Base-by-base conservation (phyloP, 2,329 filamentous ascomycete genomes). In the Thielaviopsis populi region DNA sequence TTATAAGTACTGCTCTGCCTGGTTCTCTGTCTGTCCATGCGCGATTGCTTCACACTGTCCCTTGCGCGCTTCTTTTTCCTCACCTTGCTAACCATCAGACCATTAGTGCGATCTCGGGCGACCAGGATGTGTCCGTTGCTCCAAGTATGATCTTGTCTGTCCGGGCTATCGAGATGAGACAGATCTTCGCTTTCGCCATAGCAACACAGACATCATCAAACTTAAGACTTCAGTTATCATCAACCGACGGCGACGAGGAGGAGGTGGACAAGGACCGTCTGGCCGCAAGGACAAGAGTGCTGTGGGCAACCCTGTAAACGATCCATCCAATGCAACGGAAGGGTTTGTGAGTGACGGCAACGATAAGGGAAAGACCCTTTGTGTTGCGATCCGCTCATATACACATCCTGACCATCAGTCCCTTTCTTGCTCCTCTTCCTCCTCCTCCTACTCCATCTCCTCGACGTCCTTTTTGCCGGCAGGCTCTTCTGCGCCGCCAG, bases 131-230 rank as follows among this genome's bases (percentile, higher is more conserved):
- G 40, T 59, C 40, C 62, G 65, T 15, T 66, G 62, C 42, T 22
- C 48, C 50, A 66, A 66, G 41, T 62, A 66, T 56, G 62, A 64
- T 40, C 58, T 63, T 8, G 22, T 8, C 17, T 66, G 65, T 13
- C 62, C 65, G 13, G 65, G 65, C 8, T 66, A 66, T 53, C 59
- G 65, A n/a, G 65, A 66, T 33, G 58, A 66, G 22, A 62, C 62
- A 27, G 65, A 66, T 33, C 65, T 66, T n/a, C 58, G 62, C 37
- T 66, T 66, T 42, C 65, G 65, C n/a, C 65, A 66, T 43, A 66
- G 62, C 65, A 66, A 66, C 41, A 64, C 61, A 8, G 50, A 66
- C 50, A 66, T 62, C 19, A 66, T 66, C 22, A 66, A 64, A 27
- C 40, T 59, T 24, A 66, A 63, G 54, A 60, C 54, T 8, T 58